These are phyloP conservation scores for Sparassis latifolia DNA, from an alignment of 1,284 basidiomycete genomes.

Conservation along the genomic window DNA sequence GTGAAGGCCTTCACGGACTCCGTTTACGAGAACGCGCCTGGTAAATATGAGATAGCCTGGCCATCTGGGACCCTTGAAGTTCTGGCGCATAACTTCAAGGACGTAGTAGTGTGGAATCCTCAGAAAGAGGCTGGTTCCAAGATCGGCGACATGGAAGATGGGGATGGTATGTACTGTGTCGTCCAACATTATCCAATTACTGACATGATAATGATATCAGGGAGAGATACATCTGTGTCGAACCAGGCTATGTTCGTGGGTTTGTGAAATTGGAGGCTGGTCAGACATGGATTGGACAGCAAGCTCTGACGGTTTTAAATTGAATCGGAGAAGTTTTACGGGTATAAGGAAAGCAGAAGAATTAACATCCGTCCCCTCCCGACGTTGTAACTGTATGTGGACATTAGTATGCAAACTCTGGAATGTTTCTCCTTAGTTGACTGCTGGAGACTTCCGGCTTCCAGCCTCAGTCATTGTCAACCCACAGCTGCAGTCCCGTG, in stretches of 20 bases:
- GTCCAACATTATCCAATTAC: background rate
- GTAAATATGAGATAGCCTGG: conserved; percentile 57
- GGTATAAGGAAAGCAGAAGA: too few species aligned
- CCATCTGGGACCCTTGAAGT: conserved; percentile 50
- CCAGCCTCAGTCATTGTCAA: too few species aligned
- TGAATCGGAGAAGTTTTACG: background rate
- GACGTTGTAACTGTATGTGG: too few species aligned
- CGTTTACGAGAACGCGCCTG: conserved; percentile 62
- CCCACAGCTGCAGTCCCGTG: too few species aligned
- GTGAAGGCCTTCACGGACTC: conserved; percentile 64
- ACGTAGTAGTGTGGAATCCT: conserved; percentile 87
- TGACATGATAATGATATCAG: conserved; percentile 32
- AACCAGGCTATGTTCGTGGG: conserved; percentile 77
- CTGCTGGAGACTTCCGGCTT: too few species aligned
- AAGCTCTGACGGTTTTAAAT: conserved; percentile 42
- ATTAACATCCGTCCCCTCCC: too few species aligned
- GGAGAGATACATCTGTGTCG: conserved; percentile 79
- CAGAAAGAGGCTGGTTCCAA: conserved; percentile 58
- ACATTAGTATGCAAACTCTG: too few species aligned
- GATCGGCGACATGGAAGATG: conserved; percentile 81
- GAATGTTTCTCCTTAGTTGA: too few species aligned
- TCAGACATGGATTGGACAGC: conserved; percentile 69
- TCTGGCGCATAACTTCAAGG: conserved; percentile 57
- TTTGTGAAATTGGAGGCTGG: conserved; percentile 56
- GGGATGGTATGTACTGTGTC: conserved; percentile 66